Conservation (phyloP, 305 asterid genomes). For the Solanum chacoense region DNA sequence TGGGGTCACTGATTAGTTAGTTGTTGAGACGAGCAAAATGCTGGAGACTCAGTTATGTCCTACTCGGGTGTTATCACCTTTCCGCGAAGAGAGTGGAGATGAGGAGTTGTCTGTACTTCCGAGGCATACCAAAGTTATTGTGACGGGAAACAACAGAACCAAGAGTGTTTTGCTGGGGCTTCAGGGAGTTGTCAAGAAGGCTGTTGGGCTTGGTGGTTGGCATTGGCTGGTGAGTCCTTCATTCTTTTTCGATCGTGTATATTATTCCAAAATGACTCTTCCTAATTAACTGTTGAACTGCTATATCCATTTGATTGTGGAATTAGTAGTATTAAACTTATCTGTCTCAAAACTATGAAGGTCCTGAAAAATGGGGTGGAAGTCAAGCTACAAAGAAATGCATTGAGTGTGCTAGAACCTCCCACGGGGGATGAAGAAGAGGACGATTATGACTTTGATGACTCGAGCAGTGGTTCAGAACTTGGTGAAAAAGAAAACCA, state of each 20-base stretch:
- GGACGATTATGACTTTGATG: conserved; percentile 54
- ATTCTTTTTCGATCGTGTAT: neutral
- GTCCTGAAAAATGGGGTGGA: conserved; percentile 94
- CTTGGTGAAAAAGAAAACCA: conserved; percentile 47
- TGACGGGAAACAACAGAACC: conserved; percentile 92
- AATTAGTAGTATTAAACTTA: neutral
- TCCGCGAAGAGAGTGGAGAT: conserved; percentile 78
- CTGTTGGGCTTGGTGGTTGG: conserved; percentile 99
- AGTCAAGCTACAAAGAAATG: conserved; percentile 93
- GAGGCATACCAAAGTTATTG: conserved; percentile 89
- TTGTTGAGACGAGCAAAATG: conserved; percentile 21
- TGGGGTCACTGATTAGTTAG: conserved; percentile 4
- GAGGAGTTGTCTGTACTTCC: conserved; percentile 92
- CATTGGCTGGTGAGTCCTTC: conserved; percentile 81
- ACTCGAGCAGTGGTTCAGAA: conserved; percentile 87
- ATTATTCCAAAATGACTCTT: neutral
- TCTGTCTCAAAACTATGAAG: conserved; percentile 18
- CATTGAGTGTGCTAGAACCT: conserved; percentile 81
- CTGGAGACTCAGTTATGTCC: conserved; percentile 53
- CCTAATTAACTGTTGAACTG: neutral
- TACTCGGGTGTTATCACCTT: conserved; percentile 55
- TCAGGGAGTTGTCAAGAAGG: conserved; percentile 97
- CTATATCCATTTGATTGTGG: neutral
- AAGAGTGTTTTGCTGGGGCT: conserved; percentile 90
- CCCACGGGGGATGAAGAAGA: conserved; percentile 89